Evolutionary conservation across 2,329 filamentous ascomycete species (phyloP).

Genomic region (Exophiala sideris): DNA sequence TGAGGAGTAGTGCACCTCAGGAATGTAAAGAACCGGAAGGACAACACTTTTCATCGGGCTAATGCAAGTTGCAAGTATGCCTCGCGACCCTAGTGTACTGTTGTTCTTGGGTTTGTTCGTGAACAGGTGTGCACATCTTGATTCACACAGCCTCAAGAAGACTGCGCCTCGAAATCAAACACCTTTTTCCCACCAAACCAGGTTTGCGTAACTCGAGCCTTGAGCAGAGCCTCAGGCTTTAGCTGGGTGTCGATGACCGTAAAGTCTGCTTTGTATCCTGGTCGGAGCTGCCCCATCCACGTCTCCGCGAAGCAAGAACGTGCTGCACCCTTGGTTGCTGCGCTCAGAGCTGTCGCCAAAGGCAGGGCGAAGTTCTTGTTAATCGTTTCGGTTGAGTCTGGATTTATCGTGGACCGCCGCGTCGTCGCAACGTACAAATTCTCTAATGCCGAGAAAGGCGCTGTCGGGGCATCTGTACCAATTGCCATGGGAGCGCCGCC

Average conservation of each 20-base stretch:
- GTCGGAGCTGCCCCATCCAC: conserved; percentile 40
- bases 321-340: conserved; percentile 45
- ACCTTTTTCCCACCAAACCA: conserved; percentile 43
- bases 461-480: conserved; percentile 48
- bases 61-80: too few relatives aligned
- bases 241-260: conserved; percentile 38
- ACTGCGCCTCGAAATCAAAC: conserved; percentile 18
- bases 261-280: conserved; percentile 43
- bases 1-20: too few relatives aligned
- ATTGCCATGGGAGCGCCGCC: conserved; percentile 45
- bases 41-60: too few relatives aligned
- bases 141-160: too few relatives aligned
- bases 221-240: conserved; percentile 39
- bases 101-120: too few relatives aligned
- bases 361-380: conserved; percentile 43
- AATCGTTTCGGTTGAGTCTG: conserved; percentile 35
- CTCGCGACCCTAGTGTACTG: too few relatives aligned
- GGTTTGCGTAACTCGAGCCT: conserved; percentile 41
- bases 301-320: conserved; percentile 45
- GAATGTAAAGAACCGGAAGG: too few relatives aligned
- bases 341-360: conserved; percentile 41
- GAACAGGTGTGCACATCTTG: too few relatives aligned
- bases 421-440: conserved; percentile 51
- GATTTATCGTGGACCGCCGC: conserved; percentile 42
- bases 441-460: conserved; percentile 41